Base-by-base conservation (phyloP, 805 yeast genomes). In the Lachancea lanzarotensis region DNA sequence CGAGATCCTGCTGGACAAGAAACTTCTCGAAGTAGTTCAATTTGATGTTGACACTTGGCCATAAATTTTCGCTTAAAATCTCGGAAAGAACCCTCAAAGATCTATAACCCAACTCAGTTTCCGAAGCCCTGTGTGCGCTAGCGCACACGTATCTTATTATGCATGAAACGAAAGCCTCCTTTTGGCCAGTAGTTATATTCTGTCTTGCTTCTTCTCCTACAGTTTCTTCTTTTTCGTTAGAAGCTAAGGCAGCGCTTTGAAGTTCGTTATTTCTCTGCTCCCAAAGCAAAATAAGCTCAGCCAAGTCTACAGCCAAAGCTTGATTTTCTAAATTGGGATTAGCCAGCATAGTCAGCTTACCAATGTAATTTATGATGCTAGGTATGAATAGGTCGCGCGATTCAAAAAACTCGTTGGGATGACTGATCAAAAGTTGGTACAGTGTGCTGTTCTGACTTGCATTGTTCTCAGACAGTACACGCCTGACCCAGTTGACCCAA, bases 401-500 rank as follows among this genome's bases (percentile, higher is more conserved):
- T 43, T 79, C 80, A 57, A 77, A 91, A 63, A 93, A 93, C 42
- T 88, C 67, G 47, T 83, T 91, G 0, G 95, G 78, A 53, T 93
- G 95, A 41, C 81, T 83, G 29, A 87, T 87, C 63, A 93, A 78
- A 55, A 91, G 88, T 58, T 88, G 95, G 54, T 88, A 93, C 11
- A 93, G 84, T 48, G 86, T 84, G 48, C 86, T 69, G 32, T 90
- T 96, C 57, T 88, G 96, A 2, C 82, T 78, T 2, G 88, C 89
- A 55, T 80, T 88, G 57, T 89, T 95, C 59, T 95, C 98, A 2
- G 90, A 81, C 12, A 93, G 71, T 1, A 91, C 93, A 42, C 97
- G 74, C 52, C 97, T 80, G 0, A 96, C 95, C 90, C 96, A 89
- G 53, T 86, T 90, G 42, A 93, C 76, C 98, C 98, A 93, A 48